phyloP scores from a whole-genome alignment of 164 flowering plant genomes.

The Magnolia officinalis region DNA sequence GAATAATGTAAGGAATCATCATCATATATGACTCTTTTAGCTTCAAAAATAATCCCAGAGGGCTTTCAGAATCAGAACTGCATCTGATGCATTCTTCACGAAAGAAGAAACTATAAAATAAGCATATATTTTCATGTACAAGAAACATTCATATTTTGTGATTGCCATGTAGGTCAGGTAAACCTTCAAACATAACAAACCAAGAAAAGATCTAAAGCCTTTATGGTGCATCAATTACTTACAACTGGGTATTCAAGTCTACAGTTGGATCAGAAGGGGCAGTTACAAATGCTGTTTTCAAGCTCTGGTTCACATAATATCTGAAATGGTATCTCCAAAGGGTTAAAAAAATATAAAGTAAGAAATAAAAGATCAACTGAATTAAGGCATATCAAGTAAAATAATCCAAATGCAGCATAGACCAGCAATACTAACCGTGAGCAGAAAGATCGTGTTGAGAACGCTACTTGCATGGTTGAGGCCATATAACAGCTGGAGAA shows the following conservation, averaged over 20 bases:
- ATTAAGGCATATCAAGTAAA: background rate
- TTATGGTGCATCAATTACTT: slow-evolving; percentile 24
- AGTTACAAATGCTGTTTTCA: slow-evolving; percentile 63
- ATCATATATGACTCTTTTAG: no score
- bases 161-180: background rate
- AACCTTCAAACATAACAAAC: background rate
- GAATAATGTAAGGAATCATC: no score
- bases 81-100: no score
- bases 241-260: slow-evolving; percentile 91
- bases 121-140: no score
- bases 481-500: slow-evolving; percentile 87
- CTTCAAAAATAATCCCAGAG: no score
- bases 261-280: slow-evolving; percentile 98
- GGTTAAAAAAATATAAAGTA: background rate
- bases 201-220: background rate
- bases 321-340: slow-evolving; percentile 28
- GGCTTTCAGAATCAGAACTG: no score
- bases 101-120: no score
- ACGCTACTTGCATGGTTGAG: slow-evolving; percentile 88
- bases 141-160: no score
- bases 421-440: slow-evolving; percentile 46
- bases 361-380: slow-evolving; percentile 3
- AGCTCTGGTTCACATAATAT: slow-evolving; percentile 53
- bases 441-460: slow-evolving; percentile 65
- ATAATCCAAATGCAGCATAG: background rate